phyloP scores from a whole-genome alignment of 2,329 filamentous ascomycete species.

The Xylariaceae sp. region DNA sequence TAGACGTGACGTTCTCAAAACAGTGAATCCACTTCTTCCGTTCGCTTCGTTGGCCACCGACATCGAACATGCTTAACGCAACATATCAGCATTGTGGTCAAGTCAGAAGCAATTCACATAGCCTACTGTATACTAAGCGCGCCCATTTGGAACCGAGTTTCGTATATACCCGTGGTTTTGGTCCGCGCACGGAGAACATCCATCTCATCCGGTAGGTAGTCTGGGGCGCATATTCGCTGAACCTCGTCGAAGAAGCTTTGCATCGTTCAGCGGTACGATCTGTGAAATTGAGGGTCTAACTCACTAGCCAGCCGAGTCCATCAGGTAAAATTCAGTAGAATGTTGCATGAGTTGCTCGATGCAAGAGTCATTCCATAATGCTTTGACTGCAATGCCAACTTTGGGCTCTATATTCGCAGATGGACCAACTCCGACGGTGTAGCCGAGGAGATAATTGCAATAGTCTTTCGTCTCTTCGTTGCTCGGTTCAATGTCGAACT shows the following conservation, averaged over 20 bases:
- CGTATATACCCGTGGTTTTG: constrained; percentile 98
- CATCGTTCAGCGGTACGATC: constrained; percentile 30
- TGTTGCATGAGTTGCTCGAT: constrained; percentile 86
- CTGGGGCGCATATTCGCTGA: constrained; percentile 77
- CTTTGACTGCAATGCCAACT: constrained; percentile 81
- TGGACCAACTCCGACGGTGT: constrained; percentile 88
- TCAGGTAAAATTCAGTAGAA: constrained; percentile 97
- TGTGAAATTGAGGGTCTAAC: background rate
- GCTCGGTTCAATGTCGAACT: constrained; percentile 84
- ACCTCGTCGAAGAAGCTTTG: constrained; percentile 94
- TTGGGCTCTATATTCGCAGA: constrained; percentile 81
- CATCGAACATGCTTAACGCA: constrained; percentile 91
- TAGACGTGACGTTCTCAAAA: constrained; percentile 99
- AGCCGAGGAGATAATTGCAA: constrained; percentile 82
- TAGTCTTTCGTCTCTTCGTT: constrained; percentile 74
- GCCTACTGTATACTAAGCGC: constrained; percentile 97
- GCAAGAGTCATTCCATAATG: constrained; percentile 88
- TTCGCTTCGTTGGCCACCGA: constrained; percentile 95
- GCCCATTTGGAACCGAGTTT: constrained; percentile 98
- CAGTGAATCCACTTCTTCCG: constrained; percentile 99
- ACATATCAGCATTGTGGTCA: constrained; percentile 5
- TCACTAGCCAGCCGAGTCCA: constrained; percentile 98
- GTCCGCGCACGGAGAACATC: constrained; percentile 95
- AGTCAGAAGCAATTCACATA: background rate
- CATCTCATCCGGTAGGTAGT: constrained; percentile 92